Evolutionary conservation across 441 rosid species (phyloP), one percentile per base, ranked within the genome.

Genomic region (Brassica hybrid): DNA sequence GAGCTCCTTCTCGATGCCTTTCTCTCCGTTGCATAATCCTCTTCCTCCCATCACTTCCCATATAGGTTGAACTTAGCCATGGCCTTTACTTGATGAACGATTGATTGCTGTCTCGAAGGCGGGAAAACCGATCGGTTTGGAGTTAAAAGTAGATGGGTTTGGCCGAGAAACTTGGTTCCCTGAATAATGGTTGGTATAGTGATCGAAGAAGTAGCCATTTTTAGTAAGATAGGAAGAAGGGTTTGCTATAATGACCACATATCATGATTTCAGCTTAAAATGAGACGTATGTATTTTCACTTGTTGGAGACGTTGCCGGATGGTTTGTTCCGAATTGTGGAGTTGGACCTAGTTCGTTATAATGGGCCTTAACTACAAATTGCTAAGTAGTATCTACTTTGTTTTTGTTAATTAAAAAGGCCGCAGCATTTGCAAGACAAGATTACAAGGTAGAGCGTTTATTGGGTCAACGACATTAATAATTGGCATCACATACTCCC

Each of bases 11-110:
- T 89, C 80, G 0, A 88, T 30, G 10, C 99, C 97, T 79, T 75
- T 74, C 81, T 92, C 97, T n/a, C 97, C 96, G 57, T 85, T 91
- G 78, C 87, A 88, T 56, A 92, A 83, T 18, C 96, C 97, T 83
- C 99, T 88, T 25, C 99, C 99, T 61, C 97, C 97, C 79, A 91
- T 50, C 69, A 93, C 77, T 71, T 86, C 88, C 17, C 80, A 85
- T 6, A 85, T 6, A 86, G 83, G 75, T 89, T 79, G 81, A 90
- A 90, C 67, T 89, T 94, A 27, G 88, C 96, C 17, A 71, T 74
- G 43, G 79, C 79, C 27, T 63, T 83, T 50, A 71, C 79, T 73
- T 73, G 74, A 63, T 64, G 63, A 17, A 74, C 45, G 12, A 60
- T 83, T 11, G 79, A 25, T 23, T n/a, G 75, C 13, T 82, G 88